Evolutionary conservation across 2,329 filamentous ascomycete genomes (phyloP).

Genomic region (Botrytis fragariae): DNA sequence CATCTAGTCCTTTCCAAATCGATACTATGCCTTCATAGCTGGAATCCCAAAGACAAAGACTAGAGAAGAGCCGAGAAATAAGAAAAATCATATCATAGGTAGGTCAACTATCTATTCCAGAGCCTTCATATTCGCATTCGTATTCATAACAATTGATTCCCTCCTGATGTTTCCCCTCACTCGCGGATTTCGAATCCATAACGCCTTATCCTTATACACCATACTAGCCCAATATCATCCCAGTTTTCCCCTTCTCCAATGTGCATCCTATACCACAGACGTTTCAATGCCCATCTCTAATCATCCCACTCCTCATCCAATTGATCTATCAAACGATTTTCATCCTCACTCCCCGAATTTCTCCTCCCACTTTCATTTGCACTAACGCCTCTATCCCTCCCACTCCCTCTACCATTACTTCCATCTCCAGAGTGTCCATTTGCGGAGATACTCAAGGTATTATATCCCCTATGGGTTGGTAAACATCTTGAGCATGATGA

Average conservation of each 20-base stretch:
- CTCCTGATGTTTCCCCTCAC: neutral
- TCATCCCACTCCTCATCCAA: constrained; percentile 98
- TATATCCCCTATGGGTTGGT: constrained; percentile 65
- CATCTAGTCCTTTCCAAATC: neutral
- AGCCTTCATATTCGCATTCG: neutral
- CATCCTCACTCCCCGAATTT: constrained; percentile 59
- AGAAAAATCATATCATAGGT: neutral
- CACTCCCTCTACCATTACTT: neutral
- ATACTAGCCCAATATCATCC: neutral
- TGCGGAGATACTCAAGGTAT: constrained; percentile 56
- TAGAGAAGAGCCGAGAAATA: neutral
- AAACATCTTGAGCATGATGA: constrained; percentile 68
- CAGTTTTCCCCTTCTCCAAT: neutral
- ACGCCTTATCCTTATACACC: constrained; percentile 4
- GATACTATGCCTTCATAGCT: neutral
- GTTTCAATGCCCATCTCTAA: constrained; percentile 34
- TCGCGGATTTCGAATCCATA: neutral
- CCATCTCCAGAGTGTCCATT: constrained; percentile 45
- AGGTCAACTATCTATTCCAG: neutral
- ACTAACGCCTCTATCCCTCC: constrained; percentile 2
- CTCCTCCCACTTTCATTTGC: constrained; percentile 5
- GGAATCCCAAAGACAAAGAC: neutral
- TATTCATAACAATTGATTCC: neutral
- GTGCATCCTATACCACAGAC: neutral
- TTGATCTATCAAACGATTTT: constrained; percentile 93